Conservation (phyloP, 306 rosid species). For the Rosa persica region DNA sequence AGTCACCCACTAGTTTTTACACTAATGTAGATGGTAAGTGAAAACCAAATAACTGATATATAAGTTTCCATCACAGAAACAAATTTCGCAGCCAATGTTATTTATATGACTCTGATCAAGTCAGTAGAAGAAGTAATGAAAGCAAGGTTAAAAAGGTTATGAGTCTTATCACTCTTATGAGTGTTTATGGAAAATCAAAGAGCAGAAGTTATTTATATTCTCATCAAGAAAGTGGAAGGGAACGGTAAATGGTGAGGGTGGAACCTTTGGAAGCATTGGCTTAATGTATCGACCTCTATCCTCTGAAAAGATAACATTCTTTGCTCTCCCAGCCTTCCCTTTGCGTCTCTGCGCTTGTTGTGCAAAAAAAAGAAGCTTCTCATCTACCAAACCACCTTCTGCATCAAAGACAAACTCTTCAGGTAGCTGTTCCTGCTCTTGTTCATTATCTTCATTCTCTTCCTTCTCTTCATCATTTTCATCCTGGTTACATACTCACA, state of each 20-base stretch:
- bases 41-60: not conserved
- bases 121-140: not conserved
- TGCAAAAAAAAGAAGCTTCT: conserved; percentile 95
- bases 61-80: not conserved
- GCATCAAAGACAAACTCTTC: conserved; percentile 96
- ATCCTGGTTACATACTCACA: conserved; percentile 49
- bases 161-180: not conserved
- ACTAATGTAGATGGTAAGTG: not conserved
- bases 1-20: not conserved
- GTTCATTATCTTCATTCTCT: conserved; percentile 75
- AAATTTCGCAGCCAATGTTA: not conserved
- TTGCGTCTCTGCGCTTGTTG: conserved; percentile 93
- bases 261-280: conserved; percentile 96
- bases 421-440: conserved; percentile 79
- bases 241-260: not conserved
- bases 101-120: not conserved
- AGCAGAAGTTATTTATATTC: conserved; percentile 20
- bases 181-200: conserved; percentile 10
- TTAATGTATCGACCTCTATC: conserved; percentile 96
- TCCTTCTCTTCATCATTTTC: conserved; percentile 49
- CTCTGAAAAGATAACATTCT: conserved; percentile 95
- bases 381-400: conserved; percentile 96
- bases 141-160: not conserved
- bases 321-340: conserved; percentile 98
- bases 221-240: conserved; percentile 6